Conservation (phyloP, 495 filamentous ascomycete genomes). For the Penicillium malachiteum region DNA sequence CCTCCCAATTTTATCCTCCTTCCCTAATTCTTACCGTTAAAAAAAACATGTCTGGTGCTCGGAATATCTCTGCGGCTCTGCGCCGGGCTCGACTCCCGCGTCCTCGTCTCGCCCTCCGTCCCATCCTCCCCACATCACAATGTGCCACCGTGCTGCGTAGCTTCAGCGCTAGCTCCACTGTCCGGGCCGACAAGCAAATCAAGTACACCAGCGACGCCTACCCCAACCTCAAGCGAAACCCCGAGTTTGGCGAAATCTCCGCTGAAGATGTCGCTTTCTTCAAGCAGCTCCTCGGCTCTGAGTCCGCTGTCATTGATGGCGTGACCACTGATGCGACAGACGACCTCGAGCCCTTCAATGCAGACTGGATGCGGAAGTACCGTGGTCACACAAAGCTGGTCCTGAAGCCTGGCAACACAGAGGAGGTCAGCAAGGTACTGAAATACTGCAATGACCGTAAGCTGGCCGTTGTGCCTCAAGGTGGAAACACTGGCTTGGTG, state of each 20-base stretch:
- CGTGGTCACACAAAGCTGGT: constrained; percentile 84
- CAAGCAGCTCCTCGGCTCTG: constrained; percentile 67
- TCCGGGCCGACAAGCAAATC: constrained; percentile 45
- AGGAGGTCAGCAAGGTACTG: constrained; percentile 84
- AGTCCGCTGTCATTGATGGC: constrained; percentile 81
- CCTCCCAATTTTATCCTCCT: constrained; percentile 5
- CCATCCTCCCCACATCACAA: constrained; percentile 21
- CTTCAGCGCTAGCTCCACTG: constrained; percentile 36
- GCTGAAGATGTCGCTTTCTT: constrained; percentile 79
- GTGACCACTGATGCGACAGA: constrained; percentile 67
- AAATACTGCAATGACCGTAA: constrained; percentile 89
- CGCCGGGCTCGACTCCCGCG: constrained; percentile 42
- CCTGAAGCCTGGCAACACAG: constrained; percentile 75
- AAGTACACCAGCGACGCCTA: constrained; percentile 82
- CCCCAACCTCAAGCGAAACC: constrained; percentile 76
- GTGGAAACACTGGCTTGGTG: constrained; percentile 93
- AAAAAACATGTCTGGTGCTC: constrained; percentile 37
- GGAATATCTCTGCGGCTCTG: constrained; percentile 38
- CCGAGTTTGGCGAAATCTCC: constrained; percentile 66
- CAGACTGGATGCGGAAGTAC: constrained; percentile 99
- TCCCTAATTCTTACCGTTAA: constrained; percentile 1
- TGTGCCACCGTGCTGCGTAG: constrained; percentile 25
- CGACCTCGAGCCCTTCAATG: constrained; percentile 91
- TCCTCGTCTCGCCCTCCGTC: constrained; percentile 27
- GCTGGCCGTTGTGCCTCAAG: constrained; percentile 95